Base-by-base conservation (phyloP, 2,329 filamentous ascomycete species). In the Cordyceps fumosorosea region DNA sequence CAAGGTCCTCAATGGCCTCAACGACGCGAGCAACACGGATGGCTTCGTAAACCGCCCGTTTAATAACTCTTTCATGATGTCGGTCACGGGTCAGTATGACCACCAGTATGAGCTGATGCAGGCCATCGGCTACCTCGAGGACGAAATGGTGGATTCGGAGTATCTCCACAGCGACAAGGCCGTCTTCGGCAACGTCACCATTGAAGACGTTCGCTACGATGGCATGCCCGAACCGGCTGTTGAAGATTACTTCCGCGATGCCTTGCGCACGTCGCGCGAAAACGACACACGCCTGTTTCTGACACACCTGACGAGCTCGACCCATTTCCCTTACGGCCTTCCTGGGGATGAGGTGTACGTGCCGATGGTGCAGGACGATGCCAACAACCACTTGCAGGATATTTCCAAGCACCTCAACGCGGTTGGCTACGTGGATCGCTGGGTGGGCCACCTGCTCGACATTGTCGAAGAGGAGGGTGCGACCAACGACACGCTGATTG, bases 301-400 rank as follows among this genome's bases (percentile, higher is more conserved):
- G 4, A 71, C 72, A 1, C 73, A 75, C 61, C 56, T 75, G 5
- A 75, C 73, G 3, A 74, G 72, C 65, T 74, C 73, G 2, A 73
- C 68, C 5, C 73, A 75, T 58, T 72, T 74, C 42, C 67, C 70
- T 5, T 75, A 71, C 45, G 67, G 67, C 1, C 63, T 74, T 53
- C 73, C 73, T 0, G 63, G 57, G 2, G 65, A 67, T 0, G 72
- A 73, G 26, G 62, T 62, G 3, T 72, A 73, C 14, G 67, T 70
- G 0, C 68, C 69, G 3, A 52, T 74, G 53, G 66, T 60, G 4
- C 58, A 60, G 40, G 58, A 60, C 24, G 58, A 60, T 20, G 58
- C 58, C 40, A 60, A 65, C 2, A 68, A 67, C 47, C 69, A 69
- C 1, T 54, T 71, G 1, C 69, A 72, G 10, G 69, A 74, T 47